These are phyloP conservation scores for Colletotrichum lupini DNA, from an alignment of 2,329 filamentous ascomycete species.

Conservation along the genomic window DNA sequence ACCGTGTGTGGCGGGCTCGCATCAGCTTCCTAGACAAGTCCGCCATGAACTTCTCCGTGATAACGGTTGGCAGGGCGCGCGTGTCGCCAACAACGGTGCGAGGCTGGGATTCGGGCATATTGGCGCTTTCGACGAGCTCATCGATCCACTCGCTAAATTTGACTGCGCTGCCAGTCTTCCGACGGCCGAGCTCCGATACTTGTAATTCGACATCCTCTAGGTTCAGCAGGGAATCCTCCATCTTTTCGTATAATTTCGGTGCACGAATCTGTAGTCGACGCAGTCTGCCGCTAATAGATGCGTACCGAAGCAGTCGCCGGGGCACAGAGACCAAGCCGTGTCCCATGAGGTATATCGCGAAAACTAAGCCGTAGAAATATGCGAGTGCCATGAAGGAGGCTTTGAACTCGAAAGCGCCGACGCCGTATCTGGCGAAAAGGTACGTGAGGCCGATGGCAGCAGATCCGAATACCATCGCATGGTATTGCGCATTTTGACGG, in stretches of 20 bases:
- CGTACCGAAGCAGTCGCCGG: slow-evolving; percentile 80
- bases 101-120: slow-evolving; percentile 71
- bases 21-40: slow-evolving; percentile 86
- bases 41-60: slow-evolving; percentile 93
- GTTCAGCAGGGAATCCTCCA: slow-evolving; percentile 84
- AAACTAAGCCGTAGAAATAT: slow-evolving; percentile 90
- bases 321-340: slow-evolving; percentile 95
- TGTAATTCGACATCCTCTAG: slow-evolving; percentile 86
- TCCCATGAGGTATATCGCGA: slow-evolving; percentile 98
- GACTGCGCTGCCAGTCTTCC: slow-evolving; percentile 81
- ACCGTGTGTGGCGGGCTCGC: slow-evolving; percentile 84
- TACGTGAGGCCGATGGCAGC: slow-evolving; percentile 82
- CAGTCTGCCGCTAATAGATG: slow-evolving; percentile 79
- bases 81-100: slow-evolving; percentile 53
- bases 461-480: slow-evolving; percentile 80
- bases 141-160: slow-evolving; percentile 96
- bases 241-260: slow-evolving; percentile 84
- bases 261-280: slow-evolving; percentile 82
- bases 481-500: slow-evolving; percentile 88
- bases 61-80: slow-evolving; percentile 76
- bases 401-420: slow-evolving; percentile 80
- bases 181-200: slow-evolving; percentile 80
- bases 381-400: slow-evolving; percentile 90
- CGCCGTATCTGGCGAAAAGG: slow-evolving; percentile 81
- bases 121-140: slow-evolving; percentile 83